A percentile compares a stretch with the other conserved stretches of the same genome.
These are phyloP conservation scores for Xylaria flabelliformis DNA, from an alignment of 495 filamentous ascomycete species.

Conservation along the genomic window DNA sequence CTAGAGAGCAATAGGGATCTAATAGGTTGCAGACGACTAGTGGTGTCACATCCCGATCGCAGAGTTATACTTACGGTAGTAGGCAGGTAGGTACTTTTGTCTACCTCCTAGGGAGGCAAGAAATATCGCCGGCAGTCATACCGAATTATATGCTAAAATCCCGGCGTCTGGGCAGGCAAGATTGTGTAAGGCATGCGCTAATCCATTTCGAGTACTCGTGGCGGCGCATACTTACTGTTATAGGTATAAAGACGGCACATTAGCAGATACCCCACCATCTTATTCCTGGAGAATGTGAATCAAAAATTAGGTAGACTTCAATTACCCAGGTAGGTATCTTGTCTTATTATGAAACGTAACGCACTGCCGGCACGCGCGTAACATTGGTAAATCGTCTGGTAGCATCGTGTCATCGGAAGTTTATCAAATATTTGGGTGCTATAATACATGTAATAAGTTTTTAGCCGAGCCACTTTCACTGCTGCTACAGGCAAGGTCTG, in stretches of 20 bases:
- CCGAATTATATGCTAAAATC: neutral
- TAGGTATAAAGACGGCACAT: neutral
- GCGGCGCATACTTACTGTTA: neutral
- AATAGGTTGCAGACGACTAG: neutral
- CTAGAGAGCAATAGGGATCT: neutral
- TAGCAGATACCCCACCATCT: neutral
- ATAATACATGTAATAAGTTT: constrained; percentile 1
- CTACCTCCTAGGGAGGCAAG: neutral
- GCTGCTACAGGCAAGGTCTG: neutral
- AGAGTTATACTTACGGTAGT: neutral
- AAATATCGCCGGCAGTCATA: neutral
- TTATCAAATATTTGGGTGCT: neutral
- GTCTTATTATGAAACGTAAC: neutral
- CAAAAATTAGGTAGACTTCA: too few species aligned
- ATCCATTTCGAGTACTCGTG: neutral
- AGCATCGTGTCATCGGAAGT: constrained; percentile 6
- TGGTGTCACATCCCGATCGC: neutral
- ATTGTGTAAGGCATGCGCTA: neutral
- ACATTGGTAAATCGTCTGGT: neutral
- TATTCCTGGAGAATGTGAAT: neutral
- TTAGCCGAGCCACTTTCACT: neutral
- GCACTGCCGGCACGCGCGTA: neutral
- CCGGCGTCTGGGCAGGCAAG: neutral
- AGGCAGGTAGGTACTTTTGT: constrained; percentile 3
- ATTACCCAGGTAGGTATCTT: too few species aligned